Base-by-base conservation (phyloP, 169 alveolate species). In the Plasmodium vivax region DNA sequence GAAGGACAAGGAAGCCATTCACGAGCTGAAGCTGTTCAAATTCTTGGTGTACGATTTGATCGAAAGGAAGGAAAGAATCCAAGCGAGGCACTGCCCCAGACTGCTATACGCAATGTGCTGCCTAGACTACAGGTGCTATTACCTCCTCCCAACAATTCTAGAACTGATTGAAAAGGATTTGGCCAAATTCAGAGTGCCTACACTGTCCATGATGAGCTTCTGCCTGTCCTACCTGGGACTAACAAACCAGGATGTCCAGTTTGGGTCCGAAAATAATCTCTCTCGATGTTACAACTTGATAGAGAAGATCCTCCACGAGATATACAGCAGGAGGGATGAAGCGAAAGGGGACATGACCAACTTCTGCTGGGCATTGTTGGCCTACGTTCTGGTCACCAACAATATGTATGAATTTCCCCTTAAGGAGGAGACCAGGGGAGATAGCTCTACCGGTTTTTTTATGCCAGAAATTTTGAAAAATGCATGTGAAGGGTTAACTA, bases 61-160 rank as follows among this genome's bases (percentile, higher is more conserved):
- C 6, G 98, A 97, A 79, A 84, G 97, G 23, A 92, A 83, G 58
- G 84, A 93, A 32, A 8, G 8, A 10, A 83, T 92, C 47, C 92
- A 96, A 97, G 96, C 98, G 5, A 90, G 97, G 23, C 97, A 96
- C 45, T 97, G 95, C 1, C 98, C 98, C 1, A 84, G 98, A 16
- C 23, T 97, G 83, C 88, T 97, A 8, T 97, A 96, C 82, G 98
- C 98, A n/a, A 38, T 97, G 93, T 91, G 97, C 7, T 97, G 98
- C 14, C 91, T 97, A 82, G 98, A 97, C 83, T 97, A 97, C 38
- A 94, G 98, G 30, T 96, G 97, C 45, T 96, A 97, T 96, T 97
- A 92, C 68, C 95, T 97, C 27, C 95, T 97, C 14, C 94, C 98
- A 4, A 93, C 96, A 10, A 83, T 97, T 10, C 93, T 97, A 12